Evolutionary conservation across 345 rosid species (phyloP), one percentile per base, ranked within the genome.

Genomic region (Populus simonii): DNA sequence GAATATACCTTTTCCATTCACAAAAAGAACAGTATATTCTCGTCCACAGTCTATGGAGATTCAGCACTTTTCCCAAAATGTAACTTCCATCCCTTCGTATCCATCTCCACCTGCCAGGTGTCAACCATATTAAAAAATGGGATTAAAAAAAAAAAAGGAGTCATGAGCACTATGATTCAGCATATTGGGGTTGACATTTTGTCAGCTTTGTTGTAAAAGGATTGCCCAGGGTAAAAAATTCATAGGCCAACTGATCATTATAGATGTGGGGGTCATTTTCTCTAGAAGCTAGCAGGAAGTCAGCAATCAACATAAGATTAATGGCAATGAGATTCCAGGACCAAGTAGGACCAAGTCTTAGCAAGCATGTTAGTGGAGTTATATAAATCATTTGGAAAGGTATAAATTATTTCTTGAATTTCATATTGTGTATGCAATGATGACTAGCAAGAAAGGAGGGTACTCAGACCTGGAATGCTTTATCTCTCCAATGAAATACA

Each of bases 401-500:
- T 53, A 53, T 5, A 51, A 51, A 51, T 57, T 55, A 11, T 22
- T 20, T 55, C 25, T 57, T 57, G 6, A 57, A 57, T 23, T 57
- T 53, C 63, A 57, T 57, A n/a, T 53, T 20, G 4, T 53, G 7
- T n/a, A 57, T 22, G 63, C 10, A 57, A 57, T 57, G 63, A 22
- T 8, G 12, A 57, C 13, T n/a, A 8, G 61, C 61, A 22, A 55
- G 15, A 57, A 57, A 57, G 63, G 10, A 57, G 27, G 27, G 29
- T 53, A 8, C n/a, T 53, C 59, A 39, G 76, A 88, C 94, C 92
- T 85, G 89, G 80, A 81, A 82, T 66, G 79, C 86, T 79, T 89
- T 88, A 71, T 88, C 87, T 74, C 91, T 88, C 94, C 94, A 91
- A 38, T 89, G 91, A 66, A 91, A 87, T 63, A 75, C 74, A 49